Evolutionary conservation across 2,329 filamentous ascomycete genomes (phyloP).

Genomic region (Colletotrichum navitas): DNA sequence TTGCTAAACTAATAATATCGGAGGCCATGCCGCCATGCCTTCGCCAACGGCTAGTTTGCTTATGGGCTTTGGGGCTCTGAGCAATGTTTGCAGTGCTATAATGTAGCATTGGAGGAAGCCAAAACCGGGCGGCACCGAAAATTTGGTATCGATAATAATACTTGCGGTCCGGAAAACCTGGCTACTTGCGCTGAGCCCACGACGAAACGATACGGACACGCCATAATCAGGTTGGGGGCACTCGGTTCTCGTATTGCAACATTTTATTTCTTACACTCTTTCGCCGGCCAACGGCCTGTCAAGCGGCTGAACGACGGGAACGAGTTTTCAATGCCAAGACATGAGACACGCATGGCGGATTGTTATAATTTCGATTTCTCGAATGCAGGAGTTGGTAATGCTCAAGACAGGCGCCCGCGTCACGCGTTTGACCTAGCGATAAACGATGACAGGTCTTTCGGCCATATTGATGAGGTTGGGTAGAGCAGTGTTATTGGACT

Average conservation of each 20-base stretch:
- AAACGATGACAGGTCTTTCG: background rate
- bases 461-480: constrained; percentile 15
- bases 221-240: constrained; percentile 4
- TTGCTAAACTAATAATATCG: background rate
- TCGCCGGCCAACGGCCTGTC: constrained; percentile 1
- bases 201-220: background rate
- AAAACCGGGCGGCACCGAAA: background rate
- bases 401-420: background rate
- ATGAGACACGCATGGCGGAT: constrained; percentile 44
- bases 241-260: background rate
- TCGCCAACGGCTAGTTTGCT: background rate
- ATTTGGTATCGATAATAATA: background rate
- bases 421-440: background rate
- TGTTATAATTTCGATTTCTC: constrained; percentile 17
- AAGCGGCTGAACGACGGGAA: constrained; percentile 8
- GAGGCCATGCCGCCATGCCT: background rate
- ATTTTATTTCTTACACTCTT: constrained; percentile 13
- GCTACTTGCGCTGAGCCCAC: background rate
- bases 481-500: constrained; percentile 36
- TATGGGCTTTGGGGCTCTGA: no score
- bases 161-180: background rate
- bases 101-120: background rate
- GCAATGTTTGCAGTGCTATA: background rate
- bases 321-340: constrained; percentile 26
- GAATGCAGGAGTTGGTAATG: constrained; percentile 4